These are phyloP conservation scores for Papilionanthe hybrid DNA, from an alignment of 116 monocot genomes.

Conservation along the genomic window DNA sequence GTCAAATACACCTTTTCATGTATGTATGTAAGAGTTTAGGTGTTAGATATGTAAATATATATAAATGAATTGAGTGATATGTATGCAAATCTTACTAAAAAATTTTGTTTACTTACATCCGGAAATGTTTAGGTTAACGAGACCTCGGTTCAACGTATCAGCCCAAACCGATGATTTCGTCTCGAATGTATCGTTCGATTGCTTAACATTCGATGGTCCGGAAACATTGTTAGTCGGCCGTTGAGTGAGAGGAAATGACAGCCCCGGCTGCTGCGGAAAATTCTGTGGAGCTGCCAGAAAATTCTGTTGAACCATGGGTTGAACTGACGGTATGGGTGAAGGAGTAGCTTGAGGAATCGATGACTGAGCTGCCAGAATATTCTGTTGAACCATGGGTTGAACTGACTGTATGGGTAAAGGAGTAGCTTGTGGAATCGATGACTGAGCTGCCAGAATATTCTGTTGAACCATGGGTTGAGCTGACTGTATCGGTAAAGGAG, in stretches of 20 bases:
- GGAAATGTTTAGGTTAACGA: conserved; percentile 93
- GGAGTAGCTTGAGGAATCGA: not conserved
- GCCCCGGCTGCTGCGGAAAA: conserved; percentile 7
- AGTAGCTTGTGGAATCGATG: conserved; percentile 2
- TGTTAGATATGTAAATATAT: too few species aligned
- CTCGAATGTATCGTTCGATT: conserved; percentile 63
- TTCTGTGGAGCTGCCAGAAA: not conserved
- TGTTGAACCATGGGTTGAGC: conserved; percentile 12
- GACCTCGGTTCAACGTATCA: conserved; percentile 79
- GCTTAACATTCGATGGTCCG: conserved; percentile 17
- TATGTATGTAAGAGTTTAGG: too few species aligned
- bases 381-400: conserved; percentile 6
- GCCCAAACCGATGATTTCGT: conserved; percentile 92
- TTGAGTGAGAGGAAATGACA: conserved; percentile 13
- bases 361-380: conserved; percentile 7
- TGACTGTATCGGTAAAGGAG: not conserved
- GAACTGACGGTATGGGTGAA: conserved; percentile 1
- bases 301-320: conserved; percentile 7
- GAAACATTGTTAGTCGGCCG: conserved; percentile 5
- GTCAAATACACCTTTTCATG: too few species aligned
- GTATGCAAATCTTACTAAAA: not conserved
- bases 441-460: conserved; percentile 5
- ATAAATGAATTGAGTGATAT: too few species aligned
- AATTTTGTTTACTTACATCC: conserved; percentile 53
- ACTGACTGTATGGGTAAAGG: not conserved